phyloP scores from a whole-genome alignment of 2,329 filamentous ascomycete genomes.

The Blumeria graminis region DNA sequence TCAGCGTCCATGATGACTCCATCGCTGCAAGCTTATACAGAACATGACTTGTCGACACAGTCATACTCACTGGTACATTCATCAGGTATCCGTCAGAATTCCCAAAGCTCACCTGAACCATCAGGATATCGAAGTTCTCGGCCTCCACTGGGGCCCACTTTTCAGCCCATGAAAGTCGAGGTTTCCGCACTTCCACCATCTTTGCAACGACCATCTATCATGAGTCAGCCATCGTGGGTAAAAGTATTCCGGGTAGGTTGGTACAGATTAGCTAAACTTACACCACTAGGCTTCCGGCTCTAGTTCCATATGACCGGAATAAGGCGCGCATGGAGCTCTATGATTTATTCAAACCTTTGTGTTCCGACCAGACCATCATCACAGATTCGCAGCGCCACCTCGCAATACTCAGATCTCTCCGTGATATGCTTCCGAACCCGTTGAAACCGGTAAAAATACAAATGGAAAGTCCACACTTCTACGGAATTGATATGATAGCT shows the following conservation, averaged over 20 bases:
- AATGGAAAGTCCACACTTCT: conserved; percentile 18
- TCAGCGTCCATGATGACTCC: conserved; percentile 14
- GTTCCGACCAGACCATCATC: conserved; percentile 15
- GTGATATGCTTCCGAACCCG: conserved; percentile 14
- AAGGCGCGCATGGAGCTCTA: conserved; percentile 16
- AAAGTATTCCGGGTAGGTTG: neutral
- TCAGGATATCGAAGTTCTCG: conserved; percentile 16
- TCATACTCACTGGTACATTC: conserved; percentile 16
- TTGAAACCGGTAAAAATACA: conserved; percentile 19
- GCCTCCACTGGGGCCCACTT: conserved; percentile 14
- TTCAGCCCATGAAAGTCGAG: conserved; percentile 15
- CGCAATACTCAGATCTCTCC: conserved; percentile 11
- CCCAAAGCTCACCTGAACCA: conserved; percentile 17
- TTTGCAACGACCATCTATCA: conserved; percentile 5
- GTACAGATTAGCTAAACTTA: conserved; percentile 7
- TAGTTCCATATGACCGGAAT: conserved; percentile 15
- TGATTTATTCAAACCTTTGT: conserved; percentile 16
- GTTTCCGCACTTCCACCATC: conserved; percentile 1
- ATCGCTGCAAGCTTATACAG: conserved; percentile 13
- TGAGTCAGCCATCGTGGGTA: conserved; percentile 7
- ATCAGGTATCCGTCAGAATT: conserved; percentile 16
- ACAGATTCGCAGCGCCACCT: conserved; percentile 17
- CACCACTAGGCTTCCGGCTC: conserved; percentile 11
- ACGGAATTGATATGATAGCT: conserved; percentile 20
- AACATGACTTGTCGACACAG: conserved; percentile 13